A percentile compares a stretch with the other conserved stretches of the same genome.
These are phyloP conservation scores for Erythrobasidium yunnanense DNA, from an alignment of 768 basidiomycete species.

Conservation along the genomic window DNA sequence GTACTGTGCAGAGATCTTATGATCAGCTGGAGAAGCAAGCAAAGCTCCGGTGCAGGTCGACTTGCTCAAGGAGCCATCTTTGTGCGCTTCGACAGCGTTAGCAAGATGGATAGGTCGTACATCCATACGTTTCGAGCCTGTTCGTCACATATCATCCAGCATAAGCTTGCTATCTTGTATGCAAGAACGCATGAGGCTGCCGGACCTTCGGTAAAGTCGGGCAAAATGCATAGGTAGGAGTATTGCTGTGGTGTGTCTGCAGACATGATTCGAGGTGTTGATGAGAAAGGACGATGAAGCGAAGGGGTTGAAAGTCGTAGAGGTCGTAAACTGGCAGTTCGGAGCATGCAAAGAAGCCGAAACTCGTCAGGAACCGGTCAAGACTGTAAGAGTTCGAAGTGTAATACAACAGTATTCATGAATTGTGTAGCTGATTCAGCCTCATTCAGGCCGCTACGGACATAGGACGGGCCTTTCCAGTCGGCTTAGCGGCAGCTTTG, in stretches of 20 bases:
- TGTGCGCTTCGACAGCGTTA: background rate
- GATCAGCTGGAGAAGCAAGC: background rate
- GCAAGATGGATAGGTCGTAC: conserved; percentile 12
- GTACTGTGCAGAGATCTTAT: conserved; percentile 1
- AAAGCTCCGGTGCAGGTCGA: background rate
- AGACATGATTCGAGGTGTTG: background rate
- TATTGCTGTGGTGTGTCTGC: background rate
- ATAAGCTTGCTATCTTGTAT: background rate
- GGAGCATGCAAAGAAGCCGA: too few relatives aligned
- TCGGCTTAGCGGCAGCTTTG: too few relatives aligned
- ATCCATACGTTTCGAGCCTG: background rate
- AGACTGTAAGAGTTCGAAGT: too few relatives aligned
- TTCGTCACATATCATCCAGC: too few relatives aligned
- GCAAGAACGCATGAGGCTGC: background rate
- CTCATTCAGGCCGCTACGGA: too few relatives aligned
- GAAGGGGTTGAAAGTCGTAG: too few relatives aligned
- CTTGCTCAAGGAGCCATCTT: background rate
- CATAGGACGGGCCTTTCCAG: too few relatives aligned
- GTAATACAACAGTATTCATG: too few relatives aligned
- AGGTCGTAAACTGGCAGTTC: too few relatives aligned
- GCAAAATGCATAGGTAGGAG: conserved; percentile 4
- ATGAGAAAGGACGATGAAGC: too few relatives aligned
- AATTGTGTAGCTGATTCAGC: too few relatives aligned
- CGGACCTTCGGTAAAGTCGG: background rate
- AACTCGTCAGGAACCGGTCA: too few relatives aligned